These are phyloP conservation scores for Populus simonii DNA, from an alignment of 345 rosid species.

Conservation along the genomic window DNA sequence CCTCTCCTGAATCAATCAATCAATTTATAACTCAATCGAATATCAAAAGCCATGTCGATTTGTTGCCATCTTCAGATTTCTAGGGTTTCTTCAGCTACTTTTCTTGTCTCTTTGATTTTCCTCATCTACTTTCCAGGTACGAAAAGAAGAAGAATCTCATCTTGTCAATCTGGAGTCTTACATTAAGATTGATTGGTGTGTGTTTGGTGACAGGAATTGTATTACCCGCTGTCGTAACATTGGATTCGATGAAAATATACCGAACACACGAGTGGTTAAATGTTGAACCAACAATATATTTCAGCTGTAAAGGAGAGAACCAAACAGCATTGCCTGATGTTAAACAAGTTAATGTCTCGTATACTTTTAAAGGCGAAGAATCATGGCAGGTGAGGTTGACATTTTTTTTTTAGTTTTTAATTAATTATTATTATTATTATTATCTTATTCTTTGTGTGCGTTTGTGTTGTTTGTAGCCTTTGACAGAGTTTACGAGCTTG, in stretches of 20 bases:
- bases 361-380: conserved; percentile 27
- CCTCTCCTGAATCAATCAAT: background rate
- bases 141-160: background rate
- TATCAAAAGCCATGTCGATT: background rate
- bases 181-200: background rate
- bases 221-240: conserved; percentile 20
- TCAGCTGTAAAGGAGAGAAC: conserved; percentile 28
- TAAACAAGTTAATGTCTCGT: conserved; percentile 19
- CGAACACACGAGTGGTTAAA: conserved; percentile 22
- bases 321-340: conserved; percentile 25
- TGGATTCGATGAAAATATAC: conserved; percentile 26
- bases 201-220: conserved; percentile 13
- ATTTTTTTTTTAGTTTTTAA: background rate
- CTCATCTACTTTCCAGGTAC: conserved; percentile 15
- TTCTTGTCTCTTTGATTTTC: background rate
- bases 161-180: background rate
- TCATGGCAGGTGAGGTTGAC: conserved; percentile 24
- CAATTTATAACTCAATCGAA: background rate
- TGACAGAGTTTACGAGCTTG: conserved; percentile 48
- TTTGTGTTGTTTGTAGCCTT: conserved; percentile 43
- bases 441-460: background rate
- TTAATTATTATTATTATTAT: too few relatives aligned
- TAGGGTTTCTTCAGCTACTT: background rate
- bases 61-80: background rate
- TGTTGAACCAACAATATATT: conserved; percentile 24